Evolutionary conservation across 441 rosid species (phyloP).

Genomic region (Populus hybrid): DNA sequence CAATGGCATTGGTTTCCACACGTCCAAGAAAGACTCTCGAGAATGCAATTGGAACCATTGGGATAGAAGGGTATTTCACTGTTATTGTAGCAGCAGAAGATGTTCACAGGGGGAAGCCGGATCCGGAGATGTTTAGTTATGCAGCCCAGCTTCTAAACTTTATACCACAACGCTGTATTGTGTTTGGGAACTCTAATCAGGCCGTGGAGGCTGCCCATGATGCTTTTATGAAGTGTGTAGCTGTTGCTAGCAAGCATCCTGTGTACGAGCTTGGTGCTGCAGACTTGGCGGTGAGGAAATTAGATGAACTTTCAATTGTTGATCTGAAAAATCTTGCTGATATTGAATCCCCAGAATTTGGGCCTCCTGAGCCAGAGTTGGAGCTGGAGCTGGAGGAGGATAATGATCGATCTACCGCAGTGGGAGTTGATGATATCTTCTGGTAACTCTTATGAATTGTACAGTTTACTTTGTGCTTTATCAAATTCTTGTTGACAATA

Average conservation of each 20-base stretch:
- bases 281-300: constrained; percentile 74
- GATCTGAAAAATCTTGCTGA: constrained; percentile 93
- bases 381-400: constrained; percentile 74
- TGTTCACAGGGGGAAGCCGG: constrained; percentile 88
- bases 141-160: constrained; percentile 91
- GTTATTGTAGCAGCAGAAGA: constrained; percentile 85
- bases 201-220: constrained; percentile 98
- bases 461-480: constrained; percentile 37
- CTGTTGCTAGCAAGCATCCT: constrained; percentile 90
- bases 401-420: constrained; percentile 36
- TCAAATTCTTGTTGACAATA: constrained; percentile 27
- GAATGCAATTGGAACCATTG: constrained; percentile 64
- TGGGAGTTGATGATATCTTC: constrained; percentile 66
- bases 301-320: constrained; percentile 80
- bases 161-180: constrained; percentile 91
- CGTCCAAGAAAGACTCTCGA: constrained; percentile 75
- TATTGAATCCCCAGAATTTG: constrained; percentile 65
- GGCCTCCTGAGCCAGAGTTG: constrained; percentile 51
- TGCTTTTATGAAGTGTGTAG: constrained; percentile 92
- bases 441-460: constrained; percentile 55
- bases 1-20: constrained; percentile 94
- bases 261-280: constrained; percentile 92
- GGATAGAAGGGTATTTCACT: constrained; percentile 63
- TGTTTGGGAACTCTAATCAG: constrained; percentile 89
- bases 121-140: constrained; percentile 85